These are phyloP conservation scores for Amauroascus verrucosus DNA, from an alignment of 2,329 filamentous ascomycete genomes.

Conservation along the genomic window DNA sequence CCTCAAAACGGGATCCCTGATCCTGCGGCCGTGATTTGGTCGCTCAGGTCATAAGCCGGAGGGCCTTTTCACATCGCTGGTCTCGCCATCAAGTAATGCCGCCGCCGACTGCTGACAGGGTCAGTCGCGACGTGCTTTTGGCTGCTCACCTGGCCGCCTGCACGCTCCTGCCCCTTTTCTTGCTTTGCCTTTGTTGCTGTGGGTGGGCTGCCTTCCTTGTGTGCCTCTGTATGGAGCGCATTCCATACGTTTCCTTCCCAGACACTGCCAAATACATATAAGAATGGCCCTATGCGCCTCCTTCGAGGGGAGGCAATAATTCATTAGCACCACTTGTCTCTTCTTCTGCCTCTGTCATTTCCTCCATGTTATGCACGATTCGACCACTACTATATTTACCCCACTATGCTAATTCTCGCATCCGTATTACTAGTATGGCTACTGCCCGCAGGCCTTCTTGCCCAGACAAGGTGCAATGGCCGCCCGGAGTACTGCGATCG, in stretches of 20 bases:
- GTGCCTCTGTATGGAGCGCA: background rate
- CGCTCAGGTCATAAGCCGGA: background rate
- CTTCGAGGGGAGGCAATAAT: too few relatives aligned
- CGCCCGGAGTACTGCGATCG: constrained; percentile 46
- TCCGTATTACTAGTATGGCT: constrained; percentile 3
- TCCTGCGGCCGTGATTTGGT: background rate
- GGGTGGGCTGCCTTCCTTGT: background rate
- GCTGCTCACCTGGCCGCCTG: background rate
- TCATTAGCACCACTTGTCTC: background rate
- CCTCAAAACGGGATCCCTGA: background rate
- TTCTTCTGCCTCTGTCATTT: background rate
- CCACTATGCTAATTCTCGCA: constrained; percentile 7
- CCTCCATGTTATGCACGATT: background rate
- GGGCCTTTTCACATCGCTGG: background rate
- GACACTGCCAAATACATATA: background rate
- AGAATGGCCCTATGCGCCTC: too few relatives aligned
- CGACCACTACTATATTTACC: background rate
- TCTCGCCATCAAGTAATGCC: background rate
- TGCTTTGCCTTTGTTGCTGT: background rate
- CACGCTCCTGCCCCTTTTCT: background rate
- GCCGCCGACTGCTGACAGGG: background rate
- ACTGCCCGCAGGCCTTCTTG: constrained; percentile 6
- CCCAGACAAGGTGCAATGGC: constrained; percentile 45
- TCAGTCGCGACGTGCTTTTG: background rate
- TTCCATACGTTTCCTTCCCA: background rate